A percentile compares a stretch with the other conserved stretches of the same genome.
These are phyloP conservation scores for Oryza glaberrima DNA, from an alignment of 176 grass and related monocot genomes.

Conservation along the genomic window DNA sequence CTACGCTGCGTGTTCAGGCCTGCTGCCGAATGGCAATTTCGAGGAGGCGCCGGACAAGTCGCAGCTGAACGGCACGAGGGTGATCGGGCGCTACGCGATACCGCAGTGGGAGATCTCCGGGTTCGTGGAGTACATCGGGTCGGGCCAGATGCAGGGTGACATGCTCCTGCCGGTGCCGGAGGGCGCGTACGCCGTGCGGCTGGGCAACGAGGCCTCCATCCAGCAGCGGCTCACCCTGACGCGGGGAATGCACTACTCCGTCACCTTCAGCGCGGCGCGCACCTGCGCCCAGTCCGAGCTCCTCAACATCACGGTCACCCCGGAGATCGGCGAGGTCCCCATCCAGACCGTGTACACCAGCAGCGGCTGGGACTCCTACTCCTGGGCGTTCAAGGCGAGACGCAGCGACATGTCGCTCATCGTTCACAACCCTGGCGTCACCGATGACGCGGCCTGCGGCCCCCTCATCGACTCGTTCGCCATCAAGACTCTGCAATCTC, in stretches of 20 bases:
- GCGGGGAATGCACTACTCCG: slow-evolving; percentile 47
- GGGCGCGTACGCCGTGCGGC: slow-evolving; percentile 58
- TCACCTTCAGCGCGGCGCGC: slow-evolving; percentile 71
- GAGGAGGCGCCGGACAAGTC: slow-evolving; percentile 46
- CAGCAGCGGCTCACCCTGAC: slow-evolving; percentile 48
- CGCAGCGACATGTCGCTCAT: slow-evolving; percentile 23
- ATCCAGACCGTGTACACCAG: slow-evolving; percentile 66
- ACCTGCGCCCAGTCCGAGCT: slow-evolving; percentile 68
- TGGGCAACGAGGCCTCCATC: slow-evolving; percentile 62
- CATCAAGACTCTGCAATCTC: slow-evolving; percentile 39
- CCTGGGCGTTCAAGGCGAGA: slow-evolving; percentile 54
- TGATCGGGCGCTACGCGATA: slow-evolving; percentile 46
- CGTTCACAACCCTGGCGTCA: slow-evolving; percentile 53
- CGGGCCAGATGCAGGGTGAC: slow-evolving; percentile 55
- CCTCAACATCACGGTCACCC: slow-evolving; percentile 53
- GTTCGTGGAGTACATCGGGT: slow-evolving; percentile 58
- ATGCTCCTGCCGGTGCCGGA: slow-evolving; percentile 70
- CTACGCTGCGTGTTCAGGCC: slow-evolving; percentile 32
- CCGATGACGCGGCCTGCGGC: slow-evolving; percentile 57
- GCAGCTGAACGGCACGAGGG: slow-evolving; percentile 47
- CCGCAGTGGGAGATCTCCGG: slow-evolving; percentile 56
- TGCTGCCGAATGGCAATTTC: slow-evolving; percentile 67
- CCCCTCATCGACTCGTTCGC: slow-evolving; percentile 54
- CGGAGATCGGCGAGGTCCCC: slow-evolving; percentile 49
- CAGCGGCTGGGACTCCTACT: slow-evolving; percentile 71